Base-by-base conservation (phyloP, 139 green algal genomes). In the Chlorella ohadii region DNA sequence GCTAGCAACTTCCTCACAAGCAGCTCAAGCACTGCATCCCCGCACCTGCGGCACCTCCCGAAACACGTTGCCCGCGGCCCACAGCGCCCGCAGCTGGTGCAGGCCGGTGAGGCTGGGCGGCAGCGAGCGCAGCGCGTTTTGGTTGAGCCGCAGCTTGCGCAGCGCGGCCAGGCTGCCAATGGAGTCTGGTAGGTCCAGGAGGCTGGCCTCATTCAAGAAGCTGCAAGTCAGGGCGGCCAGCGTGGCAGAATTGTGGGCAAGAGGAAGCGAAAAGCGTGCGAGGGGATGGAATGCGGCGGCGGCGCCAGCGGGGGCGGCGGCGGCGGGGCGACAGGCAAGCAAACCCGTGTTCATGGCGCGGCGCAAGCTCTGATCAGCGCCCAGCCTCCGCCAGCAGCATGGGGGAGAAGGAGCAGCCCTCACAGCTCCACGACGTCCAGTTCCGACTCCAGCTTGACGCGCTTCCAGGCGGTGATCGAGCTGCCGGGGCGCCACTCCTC, bases 61-160 rank as follows among this genome's bases (percentile, higher is more conserved):
- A 36, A 90, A 81, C 12, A 82, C 7, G 75, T 90, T 90, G 75
- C 73, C 80, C 2, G 84, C 36, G 22, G 75, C 51, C 19, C 85
- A 23, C n/a, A 90, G 56, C 31, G 51, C 27, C 2, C 65, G 5
- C 39, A 89, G 81, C 56, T 27, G 19, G 5, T 22, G 55, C 25
- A 88, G 83, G 15, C 4, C 16, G 20, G 82, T 44, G 34, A 89
- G 44, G 59, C 33, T 47, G 36, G 17, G 25, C 34, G 85, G 85
- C 41, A 90, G 73, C 5, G 11, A 17, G 36, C 85, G 55, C 73
- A 90, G 85, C 36, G 59, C 83, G 44, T 90, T 90, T 20, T 82
- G 66, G 39, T 68, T 81, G 25, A 90, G 73, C 25, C 38, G 63
- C 23, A 88, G 38, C 47, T 79, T 86, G 28, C 12, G 55, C 63